Evolutionary conservation across 345 rosid genomes (phyloP), one percentile per base, ranked within the genome.

Genomic region (Linum tenue): DNA sequence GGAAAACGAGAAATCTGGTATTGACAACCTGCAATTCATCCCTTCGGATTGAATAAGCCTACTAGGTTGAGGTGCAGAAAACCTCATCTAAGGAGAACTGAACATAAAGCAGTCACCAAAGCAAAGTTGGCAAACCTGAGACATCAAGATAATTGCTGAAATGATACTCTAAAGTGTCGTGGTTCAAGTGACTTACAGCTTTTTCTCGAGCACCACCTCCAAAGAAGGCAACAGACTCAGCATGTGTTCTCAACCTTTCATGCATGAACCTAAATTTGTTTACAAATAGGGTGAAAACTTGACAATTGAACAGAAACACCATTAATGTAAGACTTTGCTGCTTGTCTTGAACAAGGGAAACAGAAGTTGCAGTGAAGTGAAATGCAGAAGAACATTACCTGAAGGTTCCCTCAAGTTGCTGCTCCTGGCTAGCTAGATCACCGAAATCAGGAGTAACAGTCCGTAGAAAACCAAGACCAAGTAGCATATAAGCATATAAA

Each of bases 191-290:
- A 73, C 97, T 94, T 85, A 94, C 99, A 84, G 86, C 80, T 80
- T 86, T 91, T 82, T 94, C 99, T 76, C 97, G 85, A 60, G 90
- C 82, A 72, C 99, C 99, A 64, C 99, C 99, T 73, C 99, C 99
- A 84, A 94, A 94, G 84, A 94, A 94, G 65, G 99, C 99, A 68
- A 94, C 81, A 59, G 97, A 94, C 72, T 94, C 99, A n/a, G 97
- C 99, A 85, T 94, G 99, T 9, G 88, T 84, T 58, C 92, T 83
- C 77, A 94, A 73, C 70, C 99, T 88, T 82, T 94, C 99, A 77
- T 91, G 99, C 99, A 94, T 91, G 85, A 94, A 94, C 91, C 99
- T 94, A 67, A 64, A 61, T 64, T 39, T n/a, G 31, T 37, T 17
- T 3, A 57, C 37, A 37, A 17, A 57, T 9, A 7, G 12, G 11